Evolutionary conservation across 2,329 filamentous ascomycete species (phyloP).

Genomic region (Paecilomyces formosus): DNA sequence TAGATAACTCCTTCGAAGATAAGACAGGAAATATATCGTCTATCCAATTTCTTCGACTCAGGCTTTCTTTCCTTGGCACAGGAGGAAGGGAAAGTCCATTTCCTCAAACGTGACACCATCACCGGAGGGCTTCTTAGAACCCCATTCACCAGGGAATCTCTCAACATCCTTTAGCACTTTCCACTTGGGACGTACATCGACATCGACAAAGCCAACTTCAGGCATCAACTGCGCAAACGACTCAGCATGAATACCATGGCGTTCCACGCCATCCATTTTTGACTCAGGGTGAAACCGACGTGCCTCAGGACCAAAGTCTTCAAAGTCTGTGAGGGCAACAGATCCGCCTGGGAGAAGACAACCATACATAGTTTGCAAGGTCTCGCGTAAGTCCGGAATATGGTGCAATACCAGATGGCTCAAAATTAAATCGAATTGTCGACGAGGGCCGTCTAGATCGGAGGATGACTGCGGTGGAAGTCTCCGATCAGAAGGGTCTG

Average conservation of each 20-base stretch:
- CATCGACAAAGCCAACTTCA: slow-evolving; percentile 43
- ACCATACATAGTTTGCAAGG: slow-evolving; percentile 41
- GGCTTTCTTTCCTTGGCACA: not conserved
- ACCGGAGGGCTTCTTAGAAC: not conserved
- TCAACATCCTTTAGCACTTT: not conserved
- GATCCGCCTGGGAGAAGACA: slow-evolving; percentile 42
- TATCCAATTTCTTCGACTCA: not conserved
- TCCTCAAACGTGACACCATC: not conserved
- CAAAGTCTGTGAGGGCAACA: slow-evolving; percentile 51
- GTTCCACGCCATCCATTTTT: slow-evolving; percentile 47
- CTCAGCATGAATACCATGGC: slow-evolving; percentile 42
- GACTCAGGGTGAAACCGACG: slow-evolving; percentile 45
- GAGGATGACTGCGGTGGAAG: slow-evolving; percentile 28
- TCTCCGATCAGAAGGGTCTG: slow-evolving; percentile 42
- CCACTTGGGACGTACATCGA: slow-evolving; percentile 12
- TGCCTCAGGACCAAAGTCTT: slow-evolving; percentile 48
- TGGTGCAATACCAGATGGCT: slow-evolving; percentile 52
- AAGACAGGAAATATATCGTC: not conserved
- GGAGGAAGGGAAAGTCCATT: not conserved
- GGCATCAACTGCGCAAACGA: slow-evolving; percentile 38
- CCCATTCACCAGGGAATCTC: not conserved
- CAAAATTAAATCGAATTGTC: slow-evolving; percentile 45
- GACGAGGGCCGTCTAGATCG: slow-evolving; percentile 17
- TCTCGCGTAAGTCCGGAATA: slow-evolving; percentile 37
- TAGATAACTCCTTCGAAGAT: not conserved